phyloP scores from a whole-genome alignment of 805 yeast species.

The Metschnikowia peoriensis region DNA sequence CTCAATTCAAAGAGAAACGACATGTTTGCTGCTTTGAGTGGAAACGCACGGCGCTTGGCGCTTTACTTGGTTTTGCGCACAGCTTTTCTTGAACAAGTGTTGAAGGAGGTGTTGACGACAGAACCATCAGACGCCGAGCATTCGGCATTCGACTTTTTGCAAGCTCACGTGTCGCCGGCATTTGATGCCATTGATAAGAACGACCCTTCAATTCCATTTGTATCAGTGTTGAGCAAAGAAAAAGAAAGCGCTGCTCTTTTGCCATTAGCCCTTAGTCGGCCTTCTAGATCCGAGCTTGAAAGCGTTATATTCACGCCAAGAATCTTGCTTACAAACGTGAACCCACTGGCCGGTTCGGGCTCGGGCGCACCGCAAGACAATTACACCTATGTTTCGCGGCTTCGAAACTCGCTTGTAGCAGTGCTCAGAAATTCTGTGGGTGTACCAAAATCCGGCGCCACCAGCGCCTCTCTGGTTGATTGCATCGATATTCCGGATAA shows the following conservation, averaged over 20 bases:
- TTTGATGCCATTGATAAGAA: slow-evolving; percentile 1
- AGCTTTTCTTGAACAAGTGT: slow-evolving; percentile 12
- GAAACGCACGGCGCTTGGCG: slow-evolving; percentile 6
- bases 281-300: slow-evolving; percentile 3
- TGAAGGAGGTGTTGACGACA: slow-evolving; percentile 1
- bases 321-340: slow-evolving; percentile 4
- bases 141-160: slow-evolving; percentile 7
- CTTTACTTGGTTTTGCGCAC: slow-evolving; percentile 11
- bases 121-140: neutral
- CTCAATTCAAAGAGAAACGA: neutral
- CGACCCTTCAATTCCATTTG: neutral
- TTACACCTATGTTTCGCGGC: neutral
- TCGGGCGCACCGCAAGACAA: neutral
- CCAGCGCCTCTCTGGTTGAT: neutral
- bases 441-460: neutral
- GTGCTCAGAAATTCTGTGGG: slow-evolving; percentile 2
- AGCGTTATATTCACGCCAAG: slow-evolving; percentile 1
- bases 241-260: slow-evolving; percentile 12
- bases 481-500: slow-evolving; percentile 10
- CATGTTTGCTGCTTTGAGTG: neutral
- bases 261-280: slow-evolving; percentile 15
- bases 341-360: neutral
- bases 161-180: slow-evolving; percentile 2
- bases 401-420: slow-evolving; percentile 3
- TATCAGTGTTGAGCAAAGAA: slow-evolving; percentile 5